Percentiles rank a stretch among this genome's conserved stretches.
These are phyloP conservation scores for Boletus insuetus DNA, from an alignment of 768 basidiomycete genomes.

Conservation along the genomic window DNA sequence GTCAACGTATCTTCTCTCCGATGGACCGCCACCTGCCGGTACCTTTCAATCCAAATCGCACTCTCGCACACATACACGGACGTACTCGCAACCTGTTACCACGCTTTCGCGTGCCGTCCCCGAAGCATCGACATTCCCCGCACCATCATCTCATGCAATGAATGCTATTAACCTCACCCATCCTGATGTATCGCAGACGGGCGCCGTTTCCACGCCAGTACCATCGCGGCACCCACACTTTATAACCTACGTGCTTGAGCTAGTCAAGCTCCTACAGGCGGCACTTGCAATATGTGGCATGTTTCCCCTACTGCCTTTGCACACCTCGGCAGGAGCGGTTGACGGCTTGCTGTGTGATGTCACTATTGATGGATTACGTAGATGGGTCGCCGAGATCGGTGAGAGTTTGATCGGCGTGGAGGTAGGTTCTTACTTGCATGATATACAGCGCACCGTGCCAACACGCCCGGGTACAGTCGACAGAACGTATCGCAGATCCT, in stretches of 20 bases:
- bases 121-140: slow-evolving; percentile 23
- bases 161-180: slow-evolving; percentile 13
- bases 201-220: slow-evolving; percentile 2
- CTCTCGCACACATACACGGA: slow-evolving; percentile 27
- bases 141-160: slow-evolving; percentile 21
- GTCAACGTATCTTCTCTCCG: slow-evolving; percentile 60
- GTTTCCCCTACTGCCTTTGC: slow-evolving; percentile 37
- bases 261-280: slow-evolving; percentile 73
- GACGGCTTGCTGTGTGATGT: slow-evolving; percentile 79
- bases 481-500: slow-evolving; percentile 74
- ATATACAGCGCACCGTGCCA: not conserved
- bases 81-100: slow-evolving; percentile 28
- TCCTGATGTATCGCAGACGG: slow-evolving; percentile 15
- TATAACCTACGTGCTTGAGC: slow-evolving; percentile 65
- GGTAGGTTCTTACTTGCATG: slow-evolving; percentile 31
- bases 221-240: slow-evolving; percentile 43
- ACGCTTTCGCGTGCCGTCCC: slow-evolving; percentile 22
- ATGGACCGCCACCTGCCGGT: slow-evolving; percentile 29
- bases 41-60: slow-evolving; percentile 29
- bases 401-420: slow-evolving; percentile 60
- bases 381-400: slow-evolving; percentile 67
- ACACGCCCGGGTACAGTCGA: slow-evolving; percentile 43
- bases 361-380: slow-evolving; percentile 67
- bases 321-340: slow-evolving; percentile 18
- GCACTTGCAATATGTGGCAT: slow-evolving; percentile 71